Conservation (phyloP, 169 alveolate species). For the Nephromyces sp. region DNA sequence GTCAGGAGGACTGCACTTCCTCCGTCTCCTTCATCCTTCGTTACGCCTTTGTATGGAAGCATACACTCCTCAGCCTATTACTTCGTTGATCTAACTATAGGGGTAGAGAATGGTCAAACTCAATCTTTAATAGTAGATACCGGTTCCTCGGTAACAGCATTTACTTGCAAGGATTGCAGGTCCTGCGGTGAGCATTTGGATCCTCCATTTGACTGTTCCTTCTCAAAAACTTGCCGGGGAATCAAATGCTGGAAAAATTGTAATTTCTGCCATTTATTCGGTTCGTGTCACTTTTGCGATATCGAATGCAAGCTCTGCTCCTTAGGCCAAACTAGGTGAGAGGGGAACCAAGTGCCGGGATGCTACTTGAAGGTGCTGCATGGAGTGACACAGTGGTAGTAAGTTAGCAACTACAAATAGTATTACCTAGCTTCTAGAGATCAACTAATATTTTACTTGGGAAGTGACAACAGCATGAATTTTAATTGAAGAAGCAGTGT, state of each 20-base stretch:
- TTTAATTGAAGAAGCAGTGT: too few relatives aligned
- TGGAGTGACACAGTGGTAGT: too few relatives aligned
- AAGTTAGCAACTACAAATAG: too few relatives aligned
- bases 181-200: conserved; percentile 45
- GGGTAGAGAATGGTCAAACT: conserved; percentile 36
- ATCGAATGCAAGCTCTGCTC: too few relatives aligned
- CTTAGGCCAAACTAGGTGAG: too few relatives aligned
- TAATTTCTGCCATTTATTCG: conserved; percentile 6
- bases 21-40: background rate
- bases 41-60: conserved; percentile 22
- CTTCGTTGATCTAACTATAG: conserved; percentile 29
- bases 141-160: conserved; percentile 48
- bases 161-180: conserved; percentile 38
- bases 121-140: conserved; percentile 48
- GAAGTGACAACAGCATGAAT: too few relatives aligned
- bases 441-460: too few relatives aligned
- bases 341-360: too few relatives aligned
- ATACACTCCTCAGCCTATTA: conserved; percentile 36
- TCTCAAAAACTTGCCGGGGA: conserved; percentile 22
- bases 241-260: conserved; percentile 9
- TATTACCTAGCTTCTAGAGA: too few relatives aligned
- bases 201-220: conserved; percentile 37
- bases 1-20: too few relatives aligned
- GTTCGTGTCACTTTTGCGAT: background rate
- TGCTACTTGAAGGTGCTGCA: too few relatives aligned